These are phyloP conservation scores for Paramecium sexaurelia DNA, from an alignment of 73 alveolate species.

Conservation along the genomic window DNA sequence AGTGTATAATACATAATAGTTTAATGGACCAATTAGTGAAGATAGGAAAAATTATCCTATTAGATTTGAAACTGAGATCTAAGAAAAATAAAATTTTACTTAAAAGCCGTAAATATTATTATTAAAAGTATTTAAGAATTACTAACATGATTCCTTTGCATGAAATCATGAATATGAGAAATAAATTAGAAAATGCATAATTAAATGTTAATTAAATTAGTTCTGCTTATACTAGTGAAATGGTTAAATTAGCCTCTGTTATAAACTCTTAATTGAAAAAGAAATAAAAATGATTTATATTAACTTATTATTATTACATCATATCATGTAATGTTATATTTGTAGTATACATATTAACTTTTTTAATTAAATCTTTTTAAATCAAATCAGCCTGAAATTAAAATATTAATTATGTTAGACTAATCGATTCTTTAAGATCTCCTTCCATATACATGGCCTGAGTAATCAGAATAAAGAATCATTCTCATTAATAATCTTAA, in stretches of 20 bases:
- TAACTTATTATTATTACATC: background rate
- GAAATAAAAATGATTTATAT: background rate
- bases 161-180: conserved; percentile 47
- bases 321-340: background rate
- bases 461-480: background rate
- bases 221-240: conserved; percentile 40
- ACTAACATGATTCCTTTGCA: background rate
- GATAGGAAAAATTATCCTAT: background rate
- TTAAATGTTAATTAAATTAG: background rate
- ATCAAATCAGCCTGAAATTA: background rate
- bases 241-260: conserved; percentile 40
- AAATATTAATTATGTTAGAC: background rate
- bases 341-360: background rate
- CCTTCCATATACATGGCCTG: background rate
- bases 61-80: conserved; percentile 5
- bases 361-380: background rate
- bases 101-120: background rate
- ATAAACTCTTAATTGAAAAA: conserved; percentile 21
- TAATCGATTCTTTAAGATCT: background rate
- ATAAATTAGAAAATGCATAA: background rate
- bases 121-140: background rate
- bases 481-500: background rate
- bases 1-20: background rate
- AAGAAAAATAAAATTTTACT: background rate
- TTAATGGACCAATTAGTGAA: conserved; percentile 3